Evolutionary conservation across 495 filamentous ascomycete genomes (phyloP), one percentile per base, ranked within the genome.

Genomic region (Margaritispora aquatica): DNA sequence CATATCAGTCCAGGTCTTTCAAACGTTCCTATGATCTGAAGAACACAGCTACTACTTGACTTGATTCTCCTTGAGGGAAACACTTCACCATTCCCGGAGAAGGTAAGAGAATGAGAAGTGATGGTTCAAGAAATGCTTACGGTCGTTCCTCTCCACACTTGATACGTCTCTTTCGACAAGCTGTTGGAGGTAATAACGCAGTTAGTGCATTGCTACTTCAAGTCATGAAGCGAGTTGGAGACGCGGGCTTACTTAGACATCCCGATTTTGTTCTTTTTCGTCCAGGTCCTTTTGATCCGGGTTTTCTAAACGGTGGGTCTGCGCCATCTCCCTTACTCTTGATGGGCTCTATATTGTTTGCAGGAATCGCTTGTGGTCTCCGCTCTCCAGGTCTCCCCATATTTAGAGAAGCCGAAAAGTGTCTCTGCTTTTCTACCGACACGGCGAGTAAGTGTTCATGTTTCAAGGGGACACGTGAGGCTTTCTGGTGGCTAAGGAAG

Each of bases 111-210:
- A 48, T 7, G n/a, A n/a, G 21, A 48, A 23, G 19, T 48, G 44
- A 7, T n/a, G 4, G 19, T 51, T 23, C 10, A 51, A 10, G 13
- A 51, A 4, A 51, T 5, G 24, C 10, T 26, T 23, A 10, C 31
- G 93, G 94, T 57, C 89, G 88, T 69, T 31, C 91, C 69, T 97
- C 94, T 52, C 93, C 94, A 70, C 94, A 98, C 74, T 98, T 98
- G 70, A 98, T 97, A 51, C 94, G 88, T 20, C 94, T 85, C 72
- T 87, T 92, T 53, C 94, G 88, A 77, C 94, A 98, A 53, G 94
- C 90, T 95, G 66, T 21, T 59, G 59, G 26, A n/a, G 50, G 54
- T 22, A 41, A 36, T 9, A 17, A 27, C 60, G 24, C 15, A 49
- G 52, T 22, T 26, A 55, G 19, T 21, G 44, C 47, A 59, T 26